These are phyloP conservation scores for Beauveria sp. DNA, from an alignment of 2,329 filamentous ascomycete genomes.

Conservation along the genomic window DNA sequence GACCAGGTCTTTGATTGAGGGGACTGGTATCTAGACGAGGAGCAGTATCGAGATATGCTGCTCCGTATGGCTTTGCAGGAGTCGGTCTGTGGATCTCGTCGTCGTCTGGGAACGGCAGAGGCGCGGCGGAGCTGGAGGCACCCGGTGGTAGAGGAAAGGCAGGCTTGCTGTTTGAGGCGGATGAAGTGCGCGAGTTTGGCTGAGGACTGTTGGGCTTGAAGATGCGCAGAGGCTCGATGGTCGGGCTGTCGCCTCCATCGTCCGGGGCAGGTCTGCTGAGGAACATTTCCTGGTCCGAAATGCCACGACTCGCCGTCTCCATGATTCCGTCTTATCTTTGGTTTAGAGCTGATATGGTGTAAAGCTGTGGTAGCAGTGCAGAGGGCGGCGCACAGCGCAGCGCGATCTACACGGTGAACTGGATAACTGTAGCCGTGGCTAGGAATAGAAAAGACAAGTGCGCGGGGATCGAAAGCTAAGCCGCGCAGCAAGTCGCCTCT, in stretches of 20 bases:
- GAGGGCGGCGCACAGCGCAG: slow-evolving; percentile 1
- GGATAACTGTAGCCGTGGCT: not conserved
- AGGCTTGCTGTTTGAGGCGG: slow-evolving; percentile 39
- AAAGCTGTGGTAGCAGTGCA: not conserved
- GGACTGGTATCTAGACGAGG: slow-evolving; percentile 49
- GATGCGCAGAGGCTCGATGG: slow-evolving; percentile 76
- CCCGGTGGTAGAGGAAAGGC: slow-evolving; percentile 59
- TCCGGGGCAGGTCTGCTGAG: slow-evolving; percentile 50
- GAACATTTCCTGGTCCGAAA: slow-evolving; percentile 78
- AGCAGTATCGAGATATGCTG: slow-evolving; percentile 40
- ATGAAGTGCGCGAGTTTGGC: slow-evolving; percentile 35
- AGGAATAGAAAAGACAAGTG: too few species aligned
- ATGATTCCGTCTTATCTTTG: not conserved
- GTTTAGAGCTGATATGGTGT: not conserved
- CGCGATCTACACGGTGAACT: not conserved
- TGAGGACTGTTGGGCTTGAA: slow-evolving; percentile 67
- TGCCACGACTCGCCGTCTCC: slow-evolving; percentile 46
- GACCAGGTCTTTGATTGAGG: slow-evolving; percentile 50
- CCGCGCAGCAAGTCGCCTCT: not conserved
- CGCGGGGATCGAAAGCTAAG: not conserved
- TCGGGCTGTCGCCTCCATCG: slow-evolving; percentile 60
- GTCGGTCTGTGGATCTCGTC: slow-evolving; percentile 44
- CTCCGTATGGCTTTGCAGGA: slow-evolving; percentile 36
- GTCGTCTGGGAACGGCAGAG: slow-evolving; percentile 67
- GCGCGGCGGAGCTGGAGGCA: slow-evolving; percentile 60